A percentile compares a stretch with the other conserved stretches of the same genome.
phyloP scores from a whole-genome alignment of 192 early-diverging fungal species.

The Thamnidium elegans region DNA sequence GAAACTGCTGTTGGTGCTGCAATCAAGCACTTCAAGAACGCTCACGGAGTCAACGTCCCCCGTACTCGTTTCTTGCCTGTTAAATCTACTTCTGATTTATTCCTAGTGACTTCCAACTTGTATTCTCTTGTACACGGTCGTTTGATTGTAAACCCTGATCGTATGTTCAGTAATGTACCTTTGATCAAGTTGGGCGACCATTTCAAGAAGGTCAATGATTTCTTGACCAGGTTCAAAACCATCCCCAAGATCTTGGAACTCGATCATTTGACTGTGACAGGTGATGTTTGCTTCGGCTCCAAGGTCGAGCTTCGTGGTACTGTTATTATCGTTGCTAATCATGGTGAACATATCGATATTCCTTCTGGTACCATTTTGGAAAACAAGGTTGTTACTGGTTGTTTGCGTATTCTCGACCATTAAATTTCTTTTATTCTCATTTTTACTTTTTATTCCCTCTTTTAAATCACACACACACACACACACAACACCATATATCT shows the following conservation, averaged over 20 bases:
- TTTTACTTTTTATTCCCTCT: background rate
- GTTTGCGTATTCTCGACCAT: constrained; percentile 83
- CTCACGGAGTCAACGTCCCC: constrained; percentile 96
- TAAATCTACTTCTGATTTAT: constrained; percentile 95
- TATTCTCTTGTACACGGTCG: constrained; percentile 93
- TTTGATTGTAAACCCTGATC: constrained; percentile 87
- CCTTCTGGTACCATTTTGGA: constrained; percentile 90
- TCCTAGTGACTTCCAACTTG: constrained; percentile 93
- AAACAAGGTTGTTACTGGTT: constrained; percentile 99
- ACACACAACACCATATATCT: background rate
- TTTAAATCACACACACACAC: background rate
- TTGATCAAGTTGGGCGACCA: constrained; percentile 96
- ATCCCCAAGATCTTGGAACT: constrained; percentile 95
- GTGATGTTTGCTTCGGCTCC: constrained; percentile 94
- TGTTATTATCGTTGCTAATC: constrained; percentile 98
- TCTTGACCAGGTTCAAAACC: constrained; percentile 84
- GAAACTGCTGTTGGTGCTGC: constrained; percentile 99
- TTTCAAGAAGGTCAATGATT: constrained; percentile 94
- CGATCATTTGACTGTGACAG: constrained; percentile 97
- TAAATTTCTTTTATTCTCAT: constrained; percentile 33
- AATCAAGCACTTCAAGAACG: constrained; percentile 95
- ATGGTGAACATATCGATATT: constrained; percentile 92
- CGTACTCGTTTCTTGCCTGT: constrained; percentile 97
- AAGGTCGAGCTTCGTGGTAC: constrained; percentile 90
- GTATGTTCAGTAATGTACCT: constrained; percentile 89